Evolutionary conservation across 305 asterid genomes (phyloP), one percentile per base, ranked within the genome.

Genomic region (Fraxinus ornus): DNA sequence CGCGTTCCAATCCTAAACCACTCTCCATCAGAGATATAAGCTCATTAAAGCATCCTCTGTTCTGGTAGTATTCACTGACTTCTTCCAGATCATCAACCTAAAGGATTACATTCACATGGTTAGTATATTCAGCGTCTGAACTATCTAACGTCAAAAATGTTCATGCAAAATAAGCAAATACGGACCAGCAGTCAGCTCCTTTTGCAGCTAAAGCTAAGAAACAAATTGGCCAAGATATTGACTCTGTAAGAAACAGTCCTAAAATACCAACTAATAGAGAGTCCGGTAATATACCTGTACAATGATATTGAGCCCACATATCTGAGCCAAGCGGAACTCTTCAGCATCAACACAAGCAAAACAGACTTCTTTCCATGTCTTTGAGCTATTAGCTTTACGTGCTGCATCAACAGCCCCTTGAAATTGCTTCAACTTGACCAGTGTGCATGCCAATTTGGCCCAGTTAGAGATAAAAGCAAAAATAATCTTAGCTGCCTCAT

Each of bases 401-500:
- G 99, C 99, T 77, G 99, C 99, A 92, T 96, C 99, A 81, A 96
- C 99, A 73, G 98, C 99, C 57, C 98, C 95, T 90, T 96, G 99
- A 88, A 94, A 96, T 86, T 96, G 99, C 81, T 91, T 91, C 91
- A 96, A 79, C 91, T 89, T 96, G 84, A 96, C 99, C 60, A 96
- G 89, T n/a, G 99, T 96, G 84, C 78, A 68, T 4, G 99, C 99
- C 91, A 96, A 87, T 89, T 96, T 96, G 81, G 96, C 97, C 99
- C 99, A 96, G 85, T 96, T 96, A 77, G 98, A 94, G 77, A 89
- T 97, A 80, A 95, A 94, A 26, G 98, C 96, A 90, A 88, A 97
- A 37, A 97, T 95, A 57, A 97, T 92, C 89, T 95, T 95, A 75
- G 99, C 99, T 77, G 98, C 99, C 91, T 97, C 99, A 30, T 97